Evolutionary conservation across 371 early-diverging fungal species (phyloP).

Genomic region (Syncephalastrum sp.): DNA sequence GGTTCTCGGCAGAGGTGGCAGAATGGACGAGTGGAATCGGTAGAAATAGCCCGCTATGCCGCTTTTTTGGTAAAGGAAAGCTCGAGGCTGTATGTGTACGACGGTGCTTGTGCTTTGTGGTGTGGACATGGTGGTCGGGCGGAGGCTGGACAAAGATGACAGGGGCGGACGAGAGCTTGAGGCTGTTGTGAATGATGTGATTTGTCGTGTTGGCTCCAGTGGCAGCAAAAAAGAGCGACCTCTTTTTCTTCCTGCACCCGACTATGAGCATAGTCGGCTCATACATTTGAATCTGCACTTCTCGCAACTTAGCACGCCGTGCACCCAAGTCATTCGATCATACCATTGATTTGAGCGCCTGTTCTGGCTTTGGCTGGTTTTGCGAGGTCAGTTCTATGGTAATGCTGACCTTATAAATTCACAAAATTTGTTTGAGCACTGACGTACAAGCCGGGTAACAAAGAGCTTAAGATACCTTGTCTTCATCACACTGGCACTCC

Average conservation of each 20-base stretch:
- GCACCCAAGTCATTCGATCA: neutral
- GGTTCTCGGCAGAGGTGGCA: no score
- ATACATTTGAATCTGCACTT: conserved; percentile 16
- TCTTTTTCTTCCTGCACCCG: conserved; percentile 10
- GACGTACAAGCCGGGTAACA: no score
- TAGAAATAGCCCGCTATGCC: no score
- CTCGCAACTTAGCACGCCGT: neutral
- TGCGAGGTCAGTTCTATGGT: conserved; percentile 1
- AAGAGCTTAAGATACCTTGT: no score
- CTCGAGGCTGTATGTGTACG: no score
- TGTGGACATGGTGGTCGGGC: no score
- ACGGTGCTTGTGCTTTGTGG: no score
- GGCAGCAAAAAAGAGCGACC: neutral
- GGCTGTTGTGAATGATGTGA: conserved; percentile 9
- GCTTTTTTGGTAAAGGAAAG: no score
- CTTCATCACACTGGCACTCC: no score
- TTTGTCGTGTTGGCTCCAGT: conserved; percentile 4
- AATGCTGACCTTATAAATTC: conserved; percentile 1
- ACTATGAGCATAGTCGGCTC: conserved; percentile 16
- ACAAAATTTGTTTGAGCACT: neutral
- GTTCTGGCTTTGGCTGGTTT: conserved; percentile 2
- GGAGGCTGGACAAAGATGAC: conserved; percentile 13
- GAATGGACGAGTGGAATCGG: no score
- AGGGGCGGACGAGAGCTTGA: conserved; percentile 9
- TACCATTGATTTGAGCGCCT: conserved; percentile 13